Evolutionary conservation across 2,329 filamentous ascomycete species (phyloP).

Genomic region (Pyrenophora tritici-repentis): DNA sequence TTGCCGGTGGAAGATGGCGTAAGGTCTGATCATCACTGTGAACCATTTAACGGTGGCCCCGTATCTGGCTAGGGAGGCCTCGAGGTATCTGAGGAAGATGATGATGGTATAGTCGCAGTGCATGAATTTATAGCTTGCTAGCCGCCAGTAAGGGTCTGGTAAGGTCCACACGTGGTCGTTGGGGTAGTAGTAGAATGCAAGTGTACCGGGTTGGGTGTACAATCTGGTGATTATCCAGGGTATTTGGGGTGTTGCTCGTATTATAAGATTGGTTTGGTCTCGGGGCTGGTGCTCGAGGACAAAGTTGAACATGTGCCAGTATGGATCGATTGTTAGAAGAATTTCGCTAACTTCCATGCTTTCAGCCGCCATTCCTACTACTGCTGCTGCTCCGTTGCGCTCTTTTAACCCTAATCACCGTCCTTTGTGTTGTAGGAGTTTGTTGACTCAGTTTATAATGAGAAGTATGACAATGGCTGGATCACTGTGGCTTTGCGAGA

Average conservation of each 20-base stretch:
- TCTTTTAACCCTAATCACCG: too few relatives aligned
- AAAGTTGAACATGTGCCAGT: conserved; percentile 9
- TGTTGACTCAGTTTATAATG: too few relatives aligned
- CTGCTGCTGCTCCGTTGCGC: too few relatives aligned
- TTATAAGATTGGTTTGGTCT: not conserved
- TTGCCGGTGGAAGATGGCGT: not conserved
- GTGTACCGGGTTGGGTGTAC: too few relatives aligned
- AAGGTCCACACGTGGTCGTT: too few relatives aligned
- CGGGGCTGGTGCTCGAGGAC: not conserved
- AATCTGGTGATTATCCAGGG: not conserved
- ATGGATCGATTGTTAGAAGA: not conserved
- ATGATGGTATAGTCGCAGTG: conserved; percentile 9
- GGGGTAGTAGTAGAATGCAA: not conserved
- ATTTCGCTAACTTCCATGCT: not conserved
- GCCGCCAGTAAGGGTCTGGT: not conserved
- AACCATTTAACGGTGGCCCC: not conserved
- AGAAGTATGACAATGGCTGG: too few relatives aligned
- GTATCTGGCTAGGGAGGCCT: not conserved
- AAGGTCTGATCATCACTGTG: not conserved
- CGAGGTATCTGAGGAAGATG: not conserved
- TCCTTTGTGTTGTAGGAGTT: too few relatives aligned
- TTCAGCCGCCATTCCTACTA: too few relatives aligned
- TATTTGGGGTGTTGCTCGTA: not conserved
- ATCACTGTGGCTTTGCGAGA: too few relatives aligned
- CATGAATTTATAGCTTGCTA: not conserved